Evolutionary conservation across 352 stramenopile species (phyloP).

Genomic region (Phytophthora capsici): DNA sequence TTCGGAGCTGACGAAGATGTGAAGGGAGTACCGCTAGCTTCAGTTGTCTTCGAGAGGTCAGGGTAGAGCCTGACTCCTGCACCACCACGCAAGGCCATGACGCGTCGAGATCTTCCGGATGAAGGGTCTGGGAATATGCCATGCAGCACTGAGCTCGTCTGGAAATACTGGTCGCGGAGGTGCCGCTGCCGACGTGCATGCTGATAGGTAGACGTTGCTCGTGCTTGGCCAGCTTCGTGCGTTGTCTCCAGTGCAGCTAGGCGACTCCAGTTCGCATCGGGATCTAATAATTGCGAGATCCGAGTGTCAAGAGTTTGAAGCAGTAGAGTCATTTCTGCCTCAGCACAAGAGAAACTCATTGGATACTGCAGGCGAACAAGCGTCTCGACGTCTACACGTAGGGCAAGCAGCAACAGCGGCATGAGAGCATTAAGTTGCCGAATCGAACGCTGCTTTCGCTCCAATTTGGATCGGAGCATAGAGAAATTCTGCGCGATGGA

Average conservation of each 20-base stretch:
- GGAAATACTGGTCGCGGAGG: constrained; percentile 66
- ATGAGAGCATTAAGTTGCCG: constrained; percentile 41
- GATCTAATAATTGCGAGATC: constrained; percentile 61
- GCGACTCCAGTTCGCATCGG: constrained; percentile 58
- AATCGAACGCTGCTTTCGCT: constrained; percentile 17
- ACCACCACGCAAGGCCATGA: constrained; percentile 60
- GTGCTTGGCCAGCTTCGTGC: constrained; percentile 53
- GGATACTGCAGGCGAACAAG: constrained; percentile 72
- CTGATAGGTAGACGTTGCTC: constrained; percentile 51
- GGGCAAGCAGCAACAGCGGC: constrained; percentile 59
- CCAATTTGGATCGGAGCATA: constrained; percentile 27
- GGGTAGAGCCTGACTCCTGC: constrained; percentile 57
- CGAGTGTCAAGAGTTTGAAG: constrained; percentile 47
- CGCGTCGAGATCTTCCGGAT: constrained; percentile 55
- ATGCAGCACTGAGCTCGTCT: constrained; percentile 66
- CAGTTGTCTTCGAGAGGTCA: constrained; percentile 4
- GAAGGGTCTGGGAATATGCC: constrained; percentile 59
- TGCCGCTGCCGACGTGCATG: constrained; percentile 43
- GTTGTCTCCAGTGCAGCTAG: constrained; percentile 68
- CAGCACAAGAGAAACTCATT: constrained; percentile 48
- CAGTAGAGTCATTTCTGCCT: constrained; percentile 50
- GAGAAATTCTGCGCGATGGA: constrained; percentile 45
- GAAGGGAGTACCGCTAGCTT: not conserved
- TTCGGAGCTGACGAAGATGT: constrained; percentile 3
- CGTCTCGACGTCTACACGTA: constrained; percentile 68